Evolutionary conservation across 495 filamentous ascomycete species (phyloP), one percentile per base, ranked within the genome.

Genomic region (Glutinoglossum americanum): DNA sequence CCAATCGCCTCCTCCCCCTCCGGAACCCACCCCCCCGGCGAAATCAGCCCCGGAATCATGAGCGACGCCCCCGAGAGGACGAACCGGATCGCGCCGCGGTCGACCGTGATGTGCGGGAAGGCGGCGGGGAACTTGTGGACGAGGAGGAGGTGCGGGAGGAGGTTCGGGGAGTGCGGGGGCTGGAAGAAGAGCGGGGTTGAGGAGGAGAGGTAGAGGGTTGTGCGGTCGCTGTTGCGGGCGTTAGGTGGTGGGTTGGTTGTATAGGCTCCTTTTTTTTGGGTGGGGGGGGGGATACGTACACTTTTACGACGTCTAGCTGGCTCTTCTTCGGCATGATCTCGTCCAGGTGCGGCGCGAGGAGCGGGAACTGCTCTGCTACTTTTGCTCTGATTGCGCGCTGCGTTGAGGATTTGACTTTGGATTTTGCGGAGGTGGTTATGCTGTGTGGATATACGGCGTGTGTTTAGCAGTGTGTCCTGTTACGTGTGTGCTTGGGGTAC

Each of bases 341-440:
- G 66, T 98, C 92, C 33, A 57, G 8, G 69, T 85, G 76, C 0
- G 87, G 87, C 58, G 80, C 81, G 56, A 96, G 85, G 17, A 84
- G 75, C 1, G 92, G 92, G 71, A 89, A 95, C 48, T 87, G 83
- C 37, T 87, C 77, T 60, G 87, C 69, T 63, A 96, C 73, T 62
- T 85, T 85, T 58, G 82, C 75, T 63, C 92, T 84, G 59, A 98
- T 77, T 60, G 74, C 79, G 60, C 92, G 86, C 71, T 94, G 88
- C 45, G 85, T 87, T 19, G 89, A 95, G 63, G 90, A 94, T 72
- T 97, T 98, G 70, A 98, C 87, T 77, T 97, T 98, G 60, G 87
- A 85, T 70, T 90, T 92, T 57, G 85, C 80, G 57, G 82, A 81
- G 9, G 82, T 70, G 64, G 80, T 74, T 68, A 96, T 80, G 58